Evolutionary conservation across 352 stramenopile genomes (phyloP), one percentile per base, ranked within the genome.

Genomic region (Phytophthora boehmeriae): DNA sequence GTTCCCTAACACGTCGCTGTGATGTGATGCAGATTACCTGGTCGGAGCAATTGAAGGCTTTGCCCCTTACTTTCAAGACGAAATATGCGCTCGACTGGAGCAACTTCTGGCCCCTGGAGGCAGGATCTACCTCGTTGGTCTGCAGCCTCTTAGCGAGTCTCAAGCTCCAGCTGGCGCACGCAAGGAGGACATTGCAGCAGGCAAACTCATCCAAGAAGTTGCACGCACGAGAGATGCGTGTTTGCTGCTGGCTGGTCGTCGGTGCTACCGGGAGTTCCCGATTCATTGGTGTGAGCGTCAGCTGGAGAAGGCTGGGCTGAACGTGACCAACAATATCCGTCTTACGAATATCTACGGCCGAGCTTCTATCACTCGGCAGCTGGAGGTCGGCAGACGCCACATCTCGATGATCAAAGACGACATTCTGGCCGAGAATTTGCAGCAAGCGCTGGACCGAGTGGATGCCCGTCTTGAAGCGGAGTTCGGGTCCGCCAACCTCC

Each of bases 11-110:
- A 20, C 23, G 19, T 23, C 4, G 3, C 16, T 23, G 4, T 52
- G 32, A 36, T 46, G 23, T 34, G 1, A 13, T 48, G 11, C 36
- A 83, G 93, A 98, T 68, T 98, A 98, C 68, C 73, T 98, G 4
- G 78, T 98, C 22, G 93, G 93, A 44, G 90, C 93, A 10, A 93
- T 98, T 52, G 93, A 97, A 61, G 93, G 91, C 17, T 97, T 97
- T 68, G 84, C 79, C 30, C 91, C 93, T 0, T 98, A 96, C 66
- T 93, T 86, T 59, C 91, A 97, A 72, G 78, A 88, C 53, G 66
- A 80, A 39, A 75, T 88, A 41, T 80, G 72, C 52, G 58, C 63
- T 19, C 79, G 92, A 51, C 74, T 98, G n/a, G 59, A 80, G 19
- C 69, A 68, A 5, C 70, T 93, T 52, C 63, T 98, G 9, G 80